Conservation (phyloP, 805 yeast species). For the Starmerella khaoyaiensis region DNA sequence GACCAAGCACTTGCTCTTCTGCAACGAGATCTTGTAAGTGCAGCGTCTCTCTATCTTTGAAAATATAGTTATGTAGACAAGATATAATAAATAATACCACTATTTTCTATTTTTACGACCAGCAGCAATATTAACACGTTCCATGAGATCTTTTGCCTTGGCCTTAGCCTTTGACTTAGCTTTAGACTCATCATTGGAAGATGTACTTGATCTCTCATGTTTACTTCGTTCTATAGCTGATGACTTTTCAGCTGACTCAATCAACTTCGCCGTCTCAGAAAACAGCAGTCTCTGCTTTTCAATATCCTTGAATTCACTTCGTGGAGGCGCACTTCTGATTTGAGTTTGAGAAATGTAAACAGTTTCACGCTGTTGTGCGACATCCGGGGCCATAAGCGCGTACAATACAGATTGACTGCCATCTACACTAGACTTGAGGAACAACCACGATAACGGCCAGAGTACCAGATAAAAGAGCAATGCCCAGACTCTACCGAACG, state of each 20-base stretch:
- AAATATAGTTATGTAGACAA: background rate
- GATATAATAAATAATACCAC: background rate
- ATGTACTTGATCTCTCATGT: too few species aligned
- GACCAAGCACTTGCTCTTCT: conserved; percentile 70
- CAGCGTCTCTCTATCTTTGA: conserved; percentile 73
- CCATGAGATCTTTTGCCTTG: conserved; percentile 7
- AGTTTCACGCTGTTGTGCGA: conserved; percentile 51
- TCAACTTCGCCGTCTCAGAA: conserved; percentile 45
- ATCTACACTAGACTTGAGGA: conserved; percentile 58
- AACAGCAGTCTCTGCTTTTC: conserved; percentile 49
- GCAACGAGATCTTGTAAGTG: conserved; percentile 92
- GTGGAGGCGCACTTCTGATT: conserved; percentile 34
- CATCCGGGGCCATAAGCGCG: conserved; percentile 59
- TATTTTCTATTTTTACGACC: background rate
- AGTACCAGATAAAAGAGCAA: conserved; percentile 49
- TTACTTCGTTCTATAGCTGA: conserved; percentile 62
- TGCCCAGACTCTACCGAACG: conserved; percentile 39
- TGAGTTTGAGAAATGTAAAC: conserved; percentile 62
- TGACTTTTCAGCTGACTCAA: conserved; percentile 51
- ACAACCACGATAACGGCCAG: conserved; percentile 74
- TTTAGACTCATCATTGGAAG: too few species aligned
- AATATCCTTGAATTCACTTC: conserved; percentile 51
- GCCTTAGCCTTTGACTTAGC: conserved; percentile 5
- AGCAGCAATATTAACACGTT: conserved; percentile 2
- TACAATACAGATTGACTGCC: conserved; percentile 72